phyloP scores from a whole-genome alignment of 2,329 filamentous ascomycete species.

The Diplocarpon mali region DNA sequence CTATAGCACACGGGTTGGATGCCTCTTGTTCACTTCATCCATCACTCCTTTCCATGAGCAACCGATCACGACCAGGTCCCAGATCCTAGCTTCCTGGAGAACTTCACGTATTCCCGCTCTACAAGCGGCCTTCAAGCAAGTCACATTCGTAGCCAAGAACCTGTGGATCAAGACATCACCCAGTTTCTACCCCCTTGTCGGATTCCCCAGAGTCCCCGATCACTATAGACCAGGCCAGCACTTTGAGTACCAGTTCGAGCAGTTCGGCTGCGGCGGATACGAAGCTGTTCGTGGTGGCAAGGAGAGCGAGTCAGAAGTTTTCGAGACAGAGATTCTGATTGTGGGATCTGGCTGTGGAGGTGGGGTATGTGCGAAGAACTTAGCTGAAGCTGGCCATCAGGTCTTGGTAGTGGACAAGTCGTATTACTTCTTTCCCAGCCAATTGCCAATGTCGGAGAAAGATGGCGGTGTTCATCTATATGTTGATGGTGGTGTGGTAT shows the following conservation, averaged over 20 bases:
- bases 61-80: slow-evolving; percentile 46
- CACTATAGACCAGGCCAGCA: slow-evolving; percentile 29
- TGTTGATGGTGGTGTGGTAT: slow-evolving; percentile 50
- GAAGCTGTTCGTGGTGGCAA: slow-evolving; percentile 4
- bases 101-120: slow-evolving; percentile 43
- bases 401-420: slow-evolving; percentile 78
- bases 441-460: slow-evolving; percentile 62
- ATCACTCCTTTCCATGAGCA: slow-evolving; percentile 51
- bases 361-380: slow-evolving; percentile 67
- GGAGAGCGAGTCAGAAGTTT: slow-evolving; percentile 36
- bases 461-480: slow-evolving; percentile 53
- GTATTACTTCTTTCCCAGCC: slow-evolving; percentile 61
- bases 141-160: slow-evolving; percentile 41
- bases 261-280: slow-evolving; percentile 15
- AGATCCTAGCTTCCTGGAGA: slow-evolving; percentile 53
- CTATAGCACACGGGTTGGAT: slow-evolving; percentile 48
- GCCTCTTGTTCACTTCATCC: slow-evolving; percentile 57
- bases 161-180: slow-evolving; percentile 38
- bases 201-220: slow-evolving; percentile 43
- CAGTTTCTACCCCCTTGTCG: slow-evolving; percentile 41
- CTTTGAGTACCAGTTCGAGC: slow-evolving; percentile 26
- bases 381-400: slow-evolving; percentile 63
- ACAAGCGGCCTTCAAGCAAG: slow-evolving; percentile 42
- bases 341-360: slow-evolving; percentile 83
- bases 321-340: slow-evolving; percentile 75